Percentiles rank a stretch among this genome's conserved stretches.
phyloP scores from a whole-genome alignment of 345 rosid genomes.

The Ailanthus altissimus region DNA sequence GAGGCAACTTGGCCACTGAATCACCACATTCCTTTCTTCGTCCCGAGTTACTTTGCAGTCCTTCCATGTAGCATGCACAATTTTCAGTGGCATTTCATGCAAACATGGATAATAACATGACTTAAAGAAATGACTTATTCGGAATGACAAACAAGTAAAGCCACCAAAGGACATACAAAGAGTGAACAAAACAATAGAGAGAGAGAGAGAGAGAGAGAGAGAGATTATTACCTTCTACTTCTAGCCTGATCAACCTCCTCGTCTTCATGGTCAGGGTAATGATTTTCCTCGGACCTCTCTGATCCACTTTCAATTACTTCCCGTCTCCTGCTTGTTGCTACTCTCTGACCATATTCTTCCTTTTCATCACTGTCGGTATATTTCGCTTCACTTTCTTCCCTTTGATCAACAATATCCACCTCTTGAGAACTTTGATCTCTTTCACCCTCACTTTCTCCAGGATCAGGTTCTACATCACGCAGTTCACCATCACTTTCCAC shows the following conservation, averaged over 20 bases:
- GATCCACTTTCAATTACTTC: constrained; percentile 82
- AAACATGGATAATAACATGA: neutral
- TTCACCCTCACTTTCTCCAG: constrained; percentile 92
- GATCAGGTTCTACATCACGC: constrained; percentile 69
- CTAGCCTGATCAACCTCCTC: constrained; percentile 87
- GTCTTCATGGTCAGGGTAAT: constrained; percentile 66
- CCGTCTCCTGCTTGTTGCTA: constrained; percentile 56
- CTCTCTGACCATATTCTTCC: constrained; percentile 66
- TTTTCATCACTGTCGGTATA: constrained; percentile 70
- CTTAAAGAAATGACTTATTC: neutral
- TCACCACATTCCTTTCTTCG: too few relatives aligned
- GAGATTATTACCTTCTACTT: constrained; percentile 57
- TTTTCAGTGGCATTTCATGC: neutral
- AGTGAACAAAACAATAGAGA: neutral
- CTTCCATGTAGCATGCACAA: neutral
- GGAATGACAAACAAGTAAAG: neutral
- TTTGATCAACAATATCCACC: constrained; percentile 59
- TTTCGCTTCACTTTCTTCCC: constrained; percentile 73
- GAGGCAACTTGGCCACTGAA: neutral
- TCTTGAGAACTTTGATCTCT: constrained; percentile 82
- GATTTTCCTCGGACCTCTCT: constrained; percentile 80
- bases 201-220: neutral
- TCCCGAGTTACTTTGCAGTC: neutral
- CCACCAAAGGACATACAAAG: neutral
- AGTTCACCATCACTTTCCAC: constrained; percentile 72